Percentiles rank a stretch among this genome's conserved stretches.
phyloP scores from a whole-genome alignment of 768 basidiomycete species.

The Myochromella boudieri region DNA sequence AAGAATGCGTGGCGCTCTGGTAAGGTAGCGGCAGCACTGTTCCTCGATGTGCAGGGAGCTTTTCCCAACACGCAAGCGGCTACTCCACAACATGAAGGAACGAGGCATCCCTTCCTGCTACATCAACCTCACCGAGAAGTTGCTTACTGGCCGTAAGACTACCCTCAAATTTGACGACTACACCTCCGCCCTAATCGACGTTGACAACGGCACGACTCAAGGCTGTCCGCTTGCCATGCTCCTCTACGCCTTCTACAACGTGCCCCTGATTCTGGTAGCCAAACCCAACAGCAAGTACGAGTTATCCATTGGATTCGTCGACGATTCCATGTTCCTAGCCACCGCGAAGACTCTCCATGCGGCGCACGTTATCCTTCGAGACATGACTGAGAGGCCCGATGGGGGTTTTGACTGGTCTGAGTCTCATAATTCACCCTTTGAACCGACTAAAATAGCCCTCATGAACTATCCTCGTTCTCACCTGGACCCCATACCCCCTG shows the following conservation, averaged over 20 bases:
- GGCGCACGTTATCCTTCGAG: conserved; percentile 15
- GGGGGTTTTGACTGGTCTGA: conserved; percentile 26
- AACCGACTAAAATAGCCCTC: conserved; percentile 5
- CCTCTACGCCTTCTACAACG: conserved; percentile 21
- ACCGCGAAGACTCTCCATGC: conserved; percentile 16
- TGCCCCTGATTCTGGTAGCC: background rate
- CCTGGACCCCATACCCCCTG: background rate
- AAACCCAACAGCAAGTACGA: conserved; percentile 6
- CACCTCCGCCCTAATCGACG: conserved; percentile 16
- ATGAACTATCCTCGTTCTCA: conserved; percentile 1
- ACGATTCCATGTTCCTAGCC: conserved; percentile 26
- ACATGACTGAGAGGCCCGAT: conserved; percentile 22
- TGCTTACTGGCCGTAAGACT: conserved; percentile 2
- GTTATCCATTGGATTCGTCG: conserved; percentile 25
- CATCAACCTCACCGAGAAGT: background rate
- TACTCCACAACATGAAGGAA: conserved; percentile 27
- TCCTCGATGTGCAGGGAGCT: conserved; percentile 42
- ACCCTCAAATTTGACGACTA: conserved; percentile 14
- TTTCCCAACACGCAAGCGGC: conserved; percentile 36
- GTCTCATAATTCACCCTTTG: conserved; percentile 29
- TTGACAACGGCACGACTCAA: conserved; percentile 26
- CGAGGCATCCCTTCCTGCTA: background rate
- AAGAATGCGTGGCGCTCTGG: conserved; percentile 35
- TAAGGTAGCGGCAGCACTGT: conserved; percentile 34
- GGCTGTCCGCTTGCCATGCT: conserved; percentile 26